Evolutionary conservation across 306 rosid genomes (phyloP), one percentile per base, ranked within the genome.

Genomic region (Comarum palustre): DNA sequence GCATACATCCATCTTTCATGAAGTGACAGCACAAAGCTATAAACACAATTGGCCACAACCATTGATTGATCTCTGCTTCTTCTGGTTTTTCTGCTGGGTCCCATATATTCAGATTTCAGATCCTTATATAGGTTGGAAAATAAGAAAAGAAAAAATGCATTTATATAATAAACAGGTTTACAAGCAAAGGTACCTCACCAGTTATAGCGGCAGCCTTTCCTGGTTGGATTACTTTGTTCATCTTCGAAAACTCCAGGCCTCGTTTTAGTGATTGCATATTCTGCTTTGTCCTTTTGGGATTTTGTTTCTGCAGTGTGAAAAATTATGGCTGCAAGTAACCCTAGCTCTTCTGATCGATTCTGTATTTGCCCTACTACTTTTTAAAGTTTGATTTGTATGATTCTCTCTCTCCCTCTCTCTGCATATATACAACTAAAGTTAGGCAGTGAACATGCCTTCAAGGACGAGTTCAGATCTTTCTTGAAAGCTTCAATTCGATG

Each of bases 181-280:
- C 66, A 82, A 85, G 86, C 74, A 84, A 66, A 73, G 82, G 73
- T 73, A 80, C 77, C 58, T 79, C 46, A 50, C 54, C 43, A 52
- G 67, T 34, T 10, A 62, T 10, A 62, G 67, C 45, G 78, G 82
- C 88, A 72, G 84, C 81, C 82, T 85, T 83, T 77, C 27, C 77
- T 78, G 83, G 80, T 78, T 69, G 81, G 79, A 78, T 76, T 72
- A 54, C 71, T 79, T 78, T 80, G 81, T 72, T 75, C 84, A 83
- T 71, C 74, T 87, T 79, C 84, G 85, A 88, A 77, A 83, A 77
- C 79, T 83, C 86, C 86, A 81, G 47, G 15, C 20, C 66, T 74
- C 75, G 75, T 60, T 79, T 70, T 27, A 66, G 77, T 77, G 75
- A 75, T 83, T 77, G 77, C 71, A 72, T 74, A 50, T 82, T 78